A percentile compares a stretch with the other conserved stretches of the same genome.
phyloP scores from a whole-genome alignment of 805 yeast species.

The Metschnikowia santaceciliae region DNA sequence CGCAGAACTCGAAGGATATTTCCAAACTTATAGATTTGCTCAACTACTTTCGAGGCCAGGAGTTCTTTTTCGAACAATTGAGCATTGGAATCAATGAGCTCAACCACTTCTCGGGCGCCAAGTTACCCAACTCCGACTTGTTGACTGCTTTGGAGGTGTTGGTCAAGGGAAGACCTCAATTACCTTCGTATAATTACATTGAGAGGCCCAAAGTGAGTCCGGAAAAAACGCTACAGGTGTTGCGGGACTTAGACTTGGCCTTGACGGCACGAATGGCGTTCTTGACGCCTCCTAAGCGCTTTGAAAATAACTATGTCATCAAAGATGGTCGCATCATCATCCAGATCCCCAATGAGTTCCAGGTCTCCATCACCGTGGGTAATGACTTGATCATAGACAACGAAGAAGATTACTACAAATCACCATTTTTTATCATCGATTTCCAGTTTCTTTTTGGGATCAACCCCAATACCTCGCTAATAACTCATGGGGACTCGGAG shows the following conservation, averaged over 20 bases:
- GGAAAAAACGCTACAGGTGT: slow-evolving; percentile 52
- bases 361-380: slow-evolving; percentile 63
- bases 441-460: slow-evolving; percentile 60
- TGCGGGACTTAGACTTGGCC: slow-evolving; percentile 67
- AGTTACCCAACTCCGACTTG: slow-evolving; percentile 87
- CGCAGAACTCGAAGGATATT: slow-evolving; percentile 65
- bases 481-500: slow-evolving; percentile 26
- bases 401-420: slow-evolving; percentile 38
- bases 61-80: slow-evolving; percentile 56
- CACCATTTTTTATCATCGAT: slow-evolving; percentile 76
- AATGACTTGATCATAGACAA: slow-evolving; percentile 49
- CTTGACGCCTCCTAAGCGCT: slow-evolving; percentile 60
- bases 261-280: slow-evolving; percentile 73
- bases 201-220: slow-evolving; percentile 49
- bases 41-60: slow-evolving; percentile 82
- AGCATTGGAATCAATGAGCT: slow-evolving; percentile 65
- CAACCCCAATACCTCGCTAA: slow-evolving; percentile 32
- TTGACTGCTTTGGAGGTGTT: slow-evolving; percentile 84
- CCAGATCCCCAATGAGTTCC: slow-evolving; percentile 59
- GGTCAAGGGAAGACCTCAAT: slow-evolving; percentile 69
- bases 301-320: slow-evolving; percentile 55
- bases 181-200: slow-evolving; percentile 60
- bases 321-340: slow-evolving; percentile 75
- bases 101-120: slow-evolving; percentile 79
- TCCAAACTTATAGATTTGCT: slow-evolving; percentile 77